Percentiles rank a stretch among this genome's conserved stretches.
Evolutionary conservation across 139 green algal genomes (phyloP).

Genomic region (Bryopsis sp.): DNA sequence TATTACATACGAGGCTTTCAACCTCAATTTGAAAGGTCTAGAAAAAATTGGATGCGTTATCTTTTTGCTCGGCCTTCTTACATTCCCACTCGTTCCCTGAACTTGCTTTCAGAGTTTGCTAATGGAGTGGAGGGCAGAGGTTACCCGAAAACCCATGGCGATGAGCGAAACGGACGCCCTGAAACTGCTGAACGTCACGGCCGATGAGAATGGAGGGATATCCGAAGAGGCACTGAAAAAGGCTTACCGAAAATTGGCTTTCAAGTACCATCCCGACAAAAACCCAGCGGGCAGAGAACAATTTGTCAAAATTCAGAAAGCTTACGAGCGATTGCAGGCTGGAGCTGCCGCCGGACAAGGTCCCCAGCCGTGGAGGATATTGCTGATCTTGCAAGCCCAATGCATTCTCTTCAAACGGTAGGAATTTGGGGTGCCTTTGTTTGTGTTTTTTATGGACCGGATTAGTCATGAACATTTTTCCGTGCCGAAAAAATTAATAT

Average conservation of each 20-base stretch:
- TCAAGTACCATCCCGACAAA: slow-evolving; percentile 86
- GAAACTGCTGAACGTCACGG: slow-evolving; percentile 47
- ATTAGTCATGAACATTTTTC: no score
- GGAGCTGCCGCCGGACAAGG: slow-evolving; percentile 44
- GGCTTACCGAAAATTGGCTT: slow-evolving; percentile 62
- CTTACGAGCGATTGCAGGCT: slow-evolving; percentile 82
- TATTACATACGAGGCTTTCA: neutral
- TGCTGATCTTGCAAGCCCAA: slow-evolving; percentile 74
- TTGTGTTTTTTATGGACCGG: no score
- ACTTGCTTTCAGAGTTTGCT: slow-evolving; percentile 68
- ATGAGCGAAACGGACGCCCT: slow-evolving; percentile 61
- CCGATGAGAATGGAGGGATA: slow-evolving; percentile 21
- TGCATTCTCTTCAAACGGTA: slow-evolving; percentile 75
- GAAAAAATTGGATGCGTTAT: no score
- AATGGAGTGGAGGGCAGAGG: slow-evolving; percentile 72
- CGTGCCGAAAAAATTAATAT: no score
- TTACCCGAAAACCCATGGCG: slow-evolving; percentile 54
- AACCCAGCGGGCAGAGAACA: slow-evolving; percentile 76
- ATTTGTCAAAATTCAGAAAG: slow-evolving; percentile 74
- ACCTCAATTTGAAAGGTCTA: neutral
- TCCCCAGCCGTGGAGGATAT: slow-evolving; percentile 68
- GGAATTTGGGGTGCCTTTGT: no score
- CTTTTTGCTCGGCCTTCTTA: no score
- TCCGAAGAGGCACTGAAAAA: slow-evolving; percentile 69
- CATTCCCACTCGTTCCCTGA: neutral